Evolutionary conservation across 2,329 filamentous ascomycete species (phyloP).

Genomic region (Colletotrichum sp.): DNA sequence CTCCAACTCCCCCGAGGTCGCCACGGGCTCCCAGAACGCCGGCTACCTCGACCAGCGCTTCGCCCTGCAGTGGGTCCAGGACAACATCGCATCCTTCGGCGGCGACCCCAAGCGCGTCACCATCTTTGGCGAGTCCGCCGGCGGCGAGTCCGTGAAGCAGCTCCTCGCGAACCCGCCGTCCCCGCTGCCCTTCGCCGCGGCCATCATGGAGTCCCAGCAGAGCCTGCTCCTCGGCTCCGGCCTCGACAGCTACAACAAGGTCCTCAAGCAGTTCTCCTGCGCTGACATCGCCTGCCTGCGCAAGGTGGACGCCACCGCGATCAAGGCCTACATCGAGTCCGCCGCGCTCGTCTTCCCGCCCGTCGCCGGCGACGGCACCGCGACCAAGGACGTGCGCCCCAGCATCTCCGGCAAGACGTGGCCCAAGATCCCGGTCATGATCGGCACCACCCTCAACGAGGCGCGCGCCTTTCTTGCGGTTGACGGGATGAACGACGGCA

Average conservation of each 20-base stretch:
- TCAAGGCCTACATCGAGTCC: constrained; percentile 10
- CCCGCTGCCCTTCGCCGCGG: constrained; percentile 26
- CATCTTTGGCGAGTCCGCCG: constrained; percentile 63
- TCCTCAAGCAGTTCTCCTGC: constrained; percentile 6
- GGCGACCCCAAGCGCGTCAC: constrained; percentile 67
- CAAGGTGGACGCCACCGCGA: neutral
- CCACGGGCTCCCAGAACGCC: constrained; percentile 45
- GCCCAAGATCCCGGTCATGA: constrained; percentile 14
- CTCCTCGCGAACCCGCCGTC: constrained; percentile 29
- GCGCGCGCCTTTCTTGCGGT: constrained; percentile 5
- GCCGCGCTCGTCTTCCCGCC: constrained; percentile 11
- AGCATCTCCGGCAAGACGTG: constrained; percentile 5
- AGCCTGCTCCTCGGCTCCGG: constrained; percentile 10
- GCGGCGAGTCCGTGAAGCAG: constrained; percentile 42
- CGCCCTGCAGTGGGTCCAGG: constrained; percentile 63
- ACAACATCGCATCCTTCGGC: constrained; percentile 67
- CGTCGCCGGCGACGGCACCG: constrained; percentile 8
- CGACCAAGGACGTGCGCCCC: neutral
- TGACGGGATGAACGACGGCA: neutral
- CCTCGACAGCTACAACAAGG: constrained; percentile 2
- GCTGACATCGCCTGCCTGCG: neutral
- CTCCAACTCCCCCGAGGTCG: constrained; percentile 15
- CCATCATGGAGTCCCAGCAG: constrained; percentile 18
- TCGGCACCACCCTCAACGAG: constrained; percentile 10
- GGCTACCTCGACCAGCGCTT: constrained; percentile 62